Conservation (phyloP, 2,329 filamentous ascomycete genomes). For the Diaporthe eres region DNA sequence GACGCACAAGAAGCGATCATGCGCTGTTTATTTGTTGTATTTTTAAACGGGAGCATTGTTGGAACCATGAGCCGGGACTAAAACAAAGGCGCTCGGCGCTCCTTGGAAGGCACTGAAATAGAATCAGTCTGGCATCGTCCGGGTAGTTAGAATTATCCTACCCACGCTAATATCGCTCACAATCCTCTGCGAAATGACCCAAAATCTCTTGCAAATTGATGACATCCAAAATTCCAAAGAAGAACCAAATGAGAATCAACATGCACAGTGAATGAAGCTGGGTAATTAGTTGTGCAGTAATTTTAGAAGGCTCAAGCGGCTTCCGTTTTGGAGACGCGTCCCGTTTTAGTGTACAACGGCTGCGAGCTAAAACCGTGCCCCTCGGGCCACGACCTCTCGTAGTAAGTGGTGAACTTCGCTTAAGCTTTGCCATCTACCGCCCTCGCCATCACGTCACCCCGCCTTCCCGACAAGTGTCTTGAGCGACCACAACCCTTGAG, state of each 20-base stretch:
- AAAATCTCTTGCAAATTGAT: neutral
- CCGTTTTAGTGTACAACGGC: neutral
- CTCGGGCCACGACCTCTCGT: neutral
- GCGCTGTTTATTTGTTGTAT: slow-evolving; percentile 1
- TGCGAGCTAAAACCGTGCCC: neutral
- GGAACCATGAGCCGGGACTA: neutral
- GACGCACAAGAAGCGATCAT: slow-evolving; percentile 23
- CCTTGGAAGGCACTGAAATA: slow-evolving; percentile 7
- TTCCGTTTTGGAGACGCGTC: neutral
- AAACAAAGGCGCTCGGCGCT: neutral
- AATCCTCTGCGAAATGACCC: neutral
- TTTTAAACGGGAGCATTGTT: slow-evolving; percentile 1
- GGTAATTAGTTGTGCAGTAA: neutral
- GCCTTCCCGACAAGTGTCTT: neutral
- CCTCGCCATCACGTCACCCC: slow-evolving; percentile 13
- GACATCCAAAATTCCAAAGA: neutral
- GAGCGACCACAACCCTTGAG: neutral
- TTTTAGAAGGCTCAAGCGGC: neutral
- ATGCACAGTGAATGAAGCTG: neutral
- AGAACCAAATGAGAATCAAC: neutral
- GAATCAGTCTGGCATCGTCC: neutral
- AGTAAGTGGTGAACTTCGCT: neutral
- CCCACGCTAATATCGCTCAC: slow-evolving; percentile 22
- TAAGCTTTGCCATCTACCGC: neutral
- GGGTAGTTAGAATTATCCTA: slow-evolving; percentile 1